phyloP scores from a whole-genome alignment of 2,329 filamentous ascomycete species.

The Onygena corvina region DNA sequence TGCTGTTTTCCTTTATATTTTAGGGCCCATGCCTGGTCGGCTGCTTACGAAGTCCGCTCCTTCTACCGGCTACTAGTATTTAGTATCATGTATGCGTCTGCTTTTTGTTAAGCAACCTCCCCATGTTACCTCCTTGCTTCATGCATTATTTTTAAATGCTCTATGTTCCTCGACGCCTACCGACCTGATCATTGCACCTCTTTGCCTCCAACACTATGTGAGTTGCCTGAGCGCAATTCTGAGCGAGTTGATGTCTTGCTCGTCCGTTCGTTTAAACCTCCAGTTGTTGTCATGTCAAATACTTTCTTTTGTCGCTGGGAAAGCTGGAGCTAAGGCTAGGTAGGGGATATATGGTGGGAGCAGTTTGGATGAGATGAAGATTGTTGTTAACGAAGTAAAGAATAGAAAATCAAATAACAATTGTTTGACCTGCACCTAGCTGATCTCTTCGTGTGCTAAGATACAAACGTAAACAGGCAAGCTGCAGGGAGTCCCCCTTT shows the following conservation, averaged over 20 bases:
- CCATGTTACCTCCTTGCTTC: not conserved
- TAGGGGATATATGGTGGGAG: not conserved
- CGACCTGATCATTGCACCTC: constrained; percentile 1
- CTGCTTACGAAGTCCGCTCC: not conserved
- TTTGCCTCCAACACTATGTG: not conserved
- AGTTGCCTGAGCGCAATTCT: not conserved
- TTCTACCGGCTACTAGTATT: not conserved
- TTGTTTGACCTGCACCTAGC: not conserved
- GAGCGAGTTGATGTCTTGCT: constrained; percentile 6
- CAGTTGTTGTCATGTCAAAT: constrained; percentile 54
- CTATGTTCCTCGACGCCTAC: not conserved
- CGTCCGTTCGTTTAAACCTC: constrained; percentile 24
- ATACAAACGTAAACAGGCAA: not conserved
- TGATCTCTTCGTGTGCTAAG: too few species aligned
- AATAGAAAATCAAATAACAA: not conserved
- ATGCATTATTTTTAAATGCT: not conserved
- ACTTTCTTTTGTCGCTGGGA: constrained; percentile 1
- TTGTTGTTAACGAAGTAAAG: constrained; percentile 5
- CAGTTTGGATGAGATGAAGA: constrained; percentile 4
- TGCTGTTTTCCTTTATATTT: not conserved
- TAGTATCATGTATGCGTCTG: not conserved
- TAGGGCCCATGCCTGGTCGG: not conserved
- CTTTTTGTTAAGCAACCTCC: not conserved
- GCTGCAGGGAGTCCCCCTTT: too few species aligned
- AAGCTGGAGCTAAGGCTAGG: not conserved